Conservation (phyloP, 352 stramenopile species). For the Pythium brachiatum region DNA sequence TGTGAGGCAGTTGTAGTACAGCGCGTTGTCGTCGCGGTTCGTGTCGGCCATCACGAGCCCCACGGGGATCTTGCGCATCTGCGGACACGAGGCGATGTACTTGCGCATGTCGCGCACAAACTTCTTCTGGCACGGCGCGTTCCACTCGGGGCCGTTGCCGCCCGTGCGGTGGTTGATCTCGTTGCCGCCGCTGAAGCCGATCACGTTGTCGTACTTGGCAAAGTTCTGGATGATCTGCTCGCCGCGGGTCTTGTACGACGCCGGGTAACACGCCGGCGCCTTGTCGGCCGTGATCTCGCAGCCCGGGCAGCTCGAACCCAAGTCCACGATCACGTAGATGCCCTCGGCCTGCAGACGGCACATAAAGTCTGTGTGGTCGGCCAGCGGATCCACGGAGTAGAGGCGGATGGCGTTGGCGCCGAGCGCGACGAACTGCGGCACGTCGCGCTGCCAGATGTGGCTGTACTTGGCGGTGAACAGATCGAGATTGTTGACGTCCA, state of each 20-base stretch:
- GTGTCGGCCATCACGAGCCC: conserved; percentile 70
- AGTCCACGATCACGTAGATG: conserved; percentile 77
- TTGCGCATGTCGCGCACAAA: conserved; percentile 85
- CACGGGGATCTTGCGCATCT: conserved; percentile 66
- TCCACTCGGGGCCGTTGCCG: conserved; percentile 42
- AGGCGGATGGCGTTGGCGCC: conserved; percentile 77
- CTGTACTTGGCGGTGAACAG: conserved; percentile 74
- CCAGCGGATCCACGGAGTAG: conserved; percentile 70
- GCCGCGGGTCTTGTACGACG: conserved; percentile 65
- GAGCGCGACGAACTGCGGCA: conserved; percentile 62
- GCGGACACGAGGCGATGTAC: conserved; percentile 59
- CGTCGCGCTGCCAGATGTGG: conserved; percentile 66
- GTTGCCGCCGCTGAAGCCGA: conserved; percentile 78
- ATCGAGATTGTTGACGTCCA: conserved; percentile 80
- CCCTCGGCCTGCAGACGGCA: conserved; percentile 66
- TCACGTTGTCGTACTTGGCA: conserved; percentile 78
- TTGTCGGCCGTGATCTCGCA: conserved; percentile 62
- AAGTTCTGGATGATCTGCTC: conserved; percentile 83
- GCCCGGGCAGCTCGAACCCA: conserved; percentile 54
- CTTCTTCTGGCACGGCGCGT: conserved; percentile 88
- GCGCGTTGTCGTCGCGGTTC: conserved; percentile 52
- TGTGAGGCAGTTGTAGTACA: conserved; percentile 85
- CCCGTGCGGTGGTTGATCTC: conserved; percentile 74
- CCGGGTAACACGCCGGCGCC: conserved; percentile 55
- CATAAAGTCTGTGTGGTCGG: conserved; percentile 84